Conservation (phyloP, 768 basidiomycete species). For the Rubroboletus pulcherrimus region DNA sequence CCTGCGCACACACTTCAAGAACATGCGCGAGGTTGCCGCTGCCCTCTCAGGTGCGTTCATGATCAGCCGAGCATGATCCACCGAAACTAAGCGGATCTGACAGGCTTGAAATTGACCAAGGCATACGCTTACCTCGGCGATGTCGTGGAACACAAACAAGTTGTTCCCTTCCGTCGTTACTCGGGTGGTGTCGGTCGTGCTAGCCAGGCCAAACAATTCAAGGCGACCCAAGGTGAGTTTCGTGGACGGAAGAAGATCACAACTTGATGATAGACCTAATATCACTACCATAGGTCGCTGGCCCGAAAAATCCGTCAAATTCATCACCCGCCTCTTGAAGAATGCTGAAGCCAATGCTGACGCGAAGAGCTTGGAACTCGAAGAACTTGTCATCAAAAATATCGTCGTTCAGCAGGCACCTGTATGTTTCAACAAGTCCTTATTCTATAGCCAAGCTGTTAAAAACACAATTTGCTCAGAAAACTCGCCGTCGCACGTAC, state of each 20-base stretch:
- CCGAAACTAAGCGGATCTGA: conserved; percentile 1
- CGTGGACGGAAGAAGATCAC: not conserved
- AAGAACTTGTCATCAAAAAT: conserved; percentile 92
- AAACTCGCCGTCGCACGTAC: conserved; percentile 99
- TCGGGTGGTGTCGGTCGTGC: conserved; percentile 93
- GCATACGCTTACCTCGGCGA: conserved; percentile 92
- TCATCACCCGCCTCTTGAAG: conserved; percentile 91
- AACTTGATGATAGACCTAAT: not conserved
- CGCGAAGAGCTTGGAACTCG: conserved; percentile 90
- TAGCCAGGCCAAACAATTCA: conserved; percentile 94
- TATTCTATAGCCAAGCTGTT: not conserved
- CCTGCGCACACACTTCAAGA: conserved; percentile 99
- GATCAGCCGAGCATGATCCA: not conserved
- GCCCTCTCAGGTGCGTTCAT: conserved; percentile 74
- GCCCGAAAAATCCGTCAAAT: conserved; percentile 98
- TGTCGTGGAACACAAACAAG: conserved; percentile 94
- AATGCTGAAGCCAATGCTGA: conserved; percentile 99
- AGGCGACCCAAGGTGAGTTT: conserved; percentile 86
- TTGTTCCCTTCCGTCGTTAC: conserved; percentile 95
- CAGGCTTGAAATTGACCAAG: conserved; percentile 90
- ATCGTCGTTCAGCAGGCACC: conserved; percentile 99
- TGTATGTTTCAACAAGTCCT: conserved; percentile 44
- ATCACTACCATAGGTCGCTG: conserved; percentile 74
- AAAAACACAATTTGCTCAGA: conserved; percentile 42
- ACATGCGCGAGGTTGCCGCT: conserved; percentile 98